Conservation (phyloP, 2,329 filamentous ascomycete genomes). For the Phaeosphaeria sp. region DNA sequence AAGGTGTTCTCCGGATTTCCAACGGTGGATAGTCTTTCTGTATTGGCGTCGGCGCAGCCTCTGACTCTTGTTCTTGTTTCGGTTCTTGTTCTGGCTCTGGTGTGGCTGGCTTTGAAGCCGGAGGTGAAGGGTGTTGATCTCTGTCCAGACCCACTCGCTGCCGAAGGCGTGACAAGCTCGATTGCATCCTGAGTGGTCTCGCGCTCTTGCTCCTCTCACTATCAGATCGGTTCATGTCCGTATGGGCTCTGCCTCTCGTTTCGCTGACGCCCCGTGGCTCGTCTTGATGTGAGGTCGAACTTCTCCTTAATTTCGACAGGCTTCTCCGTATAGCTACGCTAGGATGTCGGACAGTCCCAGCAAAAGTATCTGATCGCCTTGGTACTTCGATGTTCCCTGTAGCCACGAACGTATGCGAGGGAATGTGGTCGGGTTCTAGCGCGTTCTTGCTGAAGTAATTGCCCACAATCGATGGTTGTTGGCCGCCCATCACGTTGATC, state of each 20-base stretch:
- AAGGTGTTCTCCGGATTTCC: neutral
- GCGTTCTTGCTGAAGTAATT: slow-evolving; percentile 24
- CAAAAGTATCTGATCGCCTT: slow-evolving; percentile 36
- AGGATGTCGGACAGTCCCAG: slow-evolving; percentile 28
- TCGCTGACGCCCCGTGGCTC: slow-evolving; percentile 11
- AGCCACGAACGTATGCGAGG: slow-evolving; percentile 34
- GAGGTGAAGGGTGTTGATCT: slow-evolving; percentile 6
- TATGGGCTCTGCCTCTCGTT: slow-evolving; percentile 5
- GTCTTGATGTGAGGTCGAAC: slow-evolving; percentile 24
- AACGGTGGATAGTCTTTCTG: slow-evolving; percentile 7
- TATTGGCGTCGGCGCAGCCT: neutral
- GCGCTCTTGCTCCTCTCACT: slow-evolving; percentile 2
- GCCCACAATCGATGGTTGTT: slow-evolving; percentile 20
- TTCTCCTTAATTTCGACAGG: slow-evolving; percentile 28
- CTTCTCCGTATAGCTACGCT: slow-evolving; percentile 36
- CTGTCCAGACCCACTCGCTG: slow-evolving; percentile 20
- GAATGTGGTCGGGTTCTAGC: slow-evolving; percentile 33
- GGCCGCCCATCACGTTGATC: slow-evolving; percentile 32
- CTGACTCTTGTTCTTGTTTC: slow-evolving; percentile 1
- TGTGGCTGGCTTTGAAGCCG: neutral
- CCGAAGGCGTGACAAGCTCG: slow-evolving; percentile 26
- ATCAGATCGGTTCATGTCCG: slow-evolving; percentile 1
- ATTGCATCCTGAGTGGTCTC: slow-evolving; percentile 19
- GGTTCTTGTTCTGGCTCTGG: slow-evolving; percentile 4
- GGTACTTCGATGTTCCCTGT: slow-evolving; percentile 32